These are phyloP conservation scores for Spongispora temasekensis DNA, from an alignment of 1,284 basidiomycete species.

Conservation along the genomic window DNA sequence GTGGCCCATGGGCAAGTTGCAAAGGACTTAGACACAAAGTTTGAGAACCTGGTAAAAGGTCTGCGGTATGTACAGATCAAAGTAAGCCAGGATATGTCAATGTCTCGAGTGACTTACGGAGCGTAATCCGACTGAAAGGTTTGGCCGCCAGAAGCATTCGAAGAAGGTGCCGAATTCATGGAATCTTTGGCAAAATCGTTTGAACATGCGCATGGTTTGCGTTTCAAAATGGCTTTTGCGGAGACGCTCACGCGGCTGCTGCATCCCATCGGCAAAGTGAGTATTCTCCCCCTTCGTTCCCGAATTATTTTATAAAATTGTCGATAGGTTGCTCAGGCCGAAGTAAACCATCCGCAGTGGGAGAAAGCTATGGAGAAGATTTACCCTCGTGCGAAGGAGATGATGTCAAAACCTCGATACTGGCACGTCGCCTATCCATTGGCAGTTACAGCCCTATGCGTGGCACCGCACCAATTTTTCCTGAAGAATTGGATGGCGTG, in stretches of 20 bases:
- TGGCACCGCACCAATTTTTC: conserved; percentile 86
- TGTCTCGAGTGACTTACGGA: background rate
- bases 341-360: conserved; percentile 96
- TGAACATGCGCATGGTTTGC: conserved; percentile 80
- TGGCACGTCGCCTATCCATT: conserved; percentile 90
- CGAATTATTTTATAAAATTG: conserved; percentile 3
- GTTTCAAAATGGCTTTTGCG: conserved; percentile 85
- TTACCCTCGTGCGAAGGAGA: conserved; percentile 81
- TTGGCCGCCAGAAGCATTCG: conserved; percentile 92
- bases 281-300: conserved; percentile 10
- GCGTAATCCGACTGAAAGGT: conserved; percentile 50
- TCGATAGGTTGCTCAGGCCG: conserved; percentile 85
- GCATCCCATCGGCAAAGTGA: conserved; percentile 87
- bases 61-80: conserved; percentile 81
- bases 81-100: conserved; percentile 41
- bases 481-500: conserved; percentile 78
- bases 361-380: conserved; percentile 88
- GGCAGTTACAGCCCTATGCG: conserved; percentile 81
- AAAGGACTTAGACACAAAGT: conserved; percentile 78
- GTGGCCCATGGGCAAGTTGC: conserved; percentile 70
- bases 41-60: conserved; percentile 81
- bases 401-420: conserved; percentile 89
- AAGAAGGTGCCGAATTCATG: conserved; percentile 92
- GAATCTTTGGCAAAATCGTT: conserved; percentile 83
- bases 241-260: conserved; percentile 80